phyloP scores from a whole-genome alignment of 371 early-diverging fungal species.

The Choanephora cucurbitarum region DNA sequence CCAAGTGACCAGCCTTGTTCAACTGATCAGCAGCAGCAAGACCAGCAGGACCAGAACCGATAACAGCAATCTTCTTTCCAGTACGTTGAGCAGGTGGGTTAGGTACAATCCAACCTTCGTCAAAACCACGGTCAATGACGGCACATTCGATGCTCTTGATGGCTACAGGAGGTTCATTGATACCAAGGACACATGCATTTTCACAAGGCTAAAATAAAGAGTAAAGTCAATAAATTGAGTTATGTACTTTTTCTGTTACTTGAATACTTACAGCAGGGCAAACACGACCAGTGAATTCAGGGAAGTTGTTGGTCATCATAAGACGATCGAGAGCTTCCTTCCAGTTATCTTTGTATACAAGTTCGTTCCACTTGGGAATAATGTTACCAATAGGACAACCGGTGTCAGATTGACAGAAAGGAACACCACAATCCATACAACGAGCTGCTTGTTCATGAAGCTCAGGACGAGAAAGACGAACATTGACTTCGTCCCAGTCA shows the following conservation, averaged over 20 bases:
- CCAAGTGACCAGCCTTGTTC: conserved; percentile 95
- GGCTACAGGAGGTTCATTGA: conserved; percentile 89
- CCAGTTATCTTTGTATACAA: conserved; percentile 94
- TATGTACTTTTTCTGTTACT: too few relatives aligned
- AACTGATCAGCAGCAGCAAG: conserved; percentile 97
- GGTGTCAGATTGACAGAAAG: conserved; percentile 95
- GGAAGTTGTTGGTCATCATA: conserved; percentile 97
- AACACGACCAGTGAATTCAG: conserved; percentile 78
- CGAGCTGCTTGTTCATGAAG: conserved; percentile 93
- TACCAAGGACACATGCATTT: conserved; percentile 84
- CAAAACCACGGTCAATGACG: conserved; percentile 94
- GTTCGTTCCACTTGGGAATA: conserved; percentile 98
- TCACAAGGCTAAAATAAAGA: conserved; percentile 78
- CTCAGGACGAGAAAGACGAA: conserved; percentile 76
- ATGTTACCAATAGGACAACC: conserved; percentile 98
- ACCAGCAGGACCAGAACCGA: conserved; percentile 97
- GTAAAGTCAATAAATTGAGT: too few relatives aligned
- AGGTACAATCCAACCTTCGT: conserved; percentile 94
- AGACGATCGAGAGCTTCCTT: conserved; percentile 92
- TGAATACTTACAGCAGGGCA: conserved; percentile 1
- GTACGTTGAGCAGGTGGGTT: conserved; percentile 78
- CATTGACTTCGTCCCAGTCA: conserved; percentile 94
- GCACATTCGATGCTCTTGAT: conserved; percentile 98
- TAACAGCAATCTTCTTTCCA: conserved; percentile 83
- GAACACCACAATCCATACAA: conserved; percentile 98